phyloP scores from a whole-genome alignment of 176 grass and related monocot species.

The Aegilops bicornis region DNA sequence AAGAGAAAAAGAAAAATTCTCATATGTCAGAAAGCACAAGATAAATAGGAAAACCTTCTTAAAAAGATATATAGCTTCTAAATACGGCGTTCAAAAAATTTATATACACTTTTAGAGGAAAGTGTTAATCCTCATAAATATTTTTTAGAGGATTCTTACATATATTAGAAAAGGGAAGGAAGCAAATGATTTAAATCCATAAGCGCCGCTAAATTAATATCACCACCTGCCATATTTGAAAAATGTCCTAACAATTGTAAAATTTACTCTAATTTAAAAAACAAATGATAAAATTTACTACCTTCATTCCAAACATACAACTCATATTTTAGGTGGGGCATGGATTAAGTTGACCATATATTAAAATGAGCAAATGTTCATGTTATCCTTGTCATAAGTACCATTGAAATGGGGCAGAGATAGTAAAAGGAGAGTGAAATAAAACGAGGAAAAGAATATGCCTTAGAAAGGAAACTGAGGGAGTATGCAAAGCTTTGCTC shows the following conservation, averaged over 20 bases:
- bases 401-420: background rate
- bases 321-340: background rate
- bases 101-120: background rate
- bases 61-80: background rate
- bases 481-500: background rate
- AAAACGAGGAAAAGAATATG: background rate
- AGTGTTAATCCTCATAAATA: background rate
- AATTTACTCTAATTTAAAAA: background rate
- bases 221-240: constrained; percentile 7
- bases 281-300: background rate
- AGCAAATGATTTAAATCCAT: background rate
- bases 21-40: background rate
- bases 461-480: background rate
- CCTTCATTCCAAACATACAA: background rate
- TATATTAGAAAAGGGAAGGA: constrained; percentile 10
- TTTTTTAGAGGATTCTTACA: background rate
- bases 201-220: background rate
- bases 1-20: background rate
- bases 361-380: background rate
- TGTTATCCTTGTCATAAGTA: background rate
- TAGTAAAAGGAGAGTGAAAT: background rate
- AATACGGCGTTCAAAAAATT: background rate
- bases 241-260: background rate
- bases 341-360: background rate
- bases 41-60: background rate